A percentile compares a stretch with the other conserved stretches of the same genome.
Evolutionary conservation across 768 basidiomycete species (phyloP).

Genomic region (Tylopilus balloui): DNA sequence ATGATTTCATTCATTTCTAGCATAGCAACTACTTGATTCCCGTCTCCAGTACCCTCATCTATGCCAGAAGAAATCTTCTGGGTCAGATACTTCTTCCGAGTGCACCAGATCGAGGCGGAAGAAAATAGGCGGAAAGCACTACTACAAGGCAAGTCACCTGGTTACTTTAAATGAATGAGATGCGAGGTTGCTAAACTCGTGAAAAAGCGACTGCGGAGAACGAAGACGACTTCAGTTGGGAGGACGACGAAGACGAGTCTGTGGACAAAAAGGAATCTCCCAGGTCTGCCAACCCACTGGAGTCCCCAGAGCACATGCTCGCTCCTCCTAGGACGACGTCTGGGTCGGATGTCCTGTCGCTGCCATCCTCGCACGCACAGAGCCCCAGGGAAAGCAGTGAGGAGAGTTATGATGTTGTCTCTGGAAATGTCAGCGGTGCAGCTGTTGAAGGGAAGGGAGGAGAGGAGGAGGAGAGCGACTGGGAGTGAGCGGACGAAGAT

Average conservation of each 20-base stretch:
- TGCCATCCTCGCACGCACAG: constrained; percentile 33
- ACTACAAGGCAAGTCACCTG: constrained; percentile 51
- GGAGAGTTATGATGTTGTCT: constrained; percentile 65
- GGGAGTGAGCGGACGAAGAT: constrained; percentile 46
- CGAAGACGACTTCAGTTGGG: constrained; percentile 92
- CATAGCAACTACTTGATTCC: constrained; percentile 3
- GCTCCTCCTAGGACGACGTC: constrained; percentile 21
- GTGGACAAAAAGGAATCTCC: constrained; percentile 8
- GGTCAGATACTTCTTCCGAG: constrained; percentile 87
- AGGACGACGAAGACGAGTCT: constrained; percentile 83
- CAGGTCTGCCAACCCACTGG: constrained; percentile 8
- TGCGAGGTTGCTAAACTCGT: constrained; percentile 3
- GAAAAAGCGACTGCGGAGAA: constrained; percentile 52
- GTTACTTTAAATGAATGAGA: neutral
- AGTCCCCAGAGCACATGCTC: constrained; percentile 24
- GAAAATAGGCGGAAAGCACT: constrained; percentile 75
- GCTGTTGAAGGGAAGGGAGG: constrained; percentile 36
- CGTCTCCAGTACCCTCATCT: constrained; percentile 59
- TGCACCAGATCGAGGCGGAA: constrained; percentile 73
- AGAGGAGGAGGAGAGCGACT: constrained; percentile 40
- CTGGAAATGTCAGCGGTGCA: constrained; percentile 45
- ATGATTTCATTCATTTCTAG: constrained; percentile 18
- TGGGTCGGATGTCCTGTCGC: constrained; percentile 17
- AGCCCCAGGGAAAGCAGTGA: constrained; percentile 58
- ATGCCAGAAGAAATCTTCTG: constrained; percentile 70